These are phyloP conservation scores for Pseudofabraea citricarpa DNA, from an alignment of 2,329 filamentous ascomycete genomes.

Conservation along the genomic window DNA sequence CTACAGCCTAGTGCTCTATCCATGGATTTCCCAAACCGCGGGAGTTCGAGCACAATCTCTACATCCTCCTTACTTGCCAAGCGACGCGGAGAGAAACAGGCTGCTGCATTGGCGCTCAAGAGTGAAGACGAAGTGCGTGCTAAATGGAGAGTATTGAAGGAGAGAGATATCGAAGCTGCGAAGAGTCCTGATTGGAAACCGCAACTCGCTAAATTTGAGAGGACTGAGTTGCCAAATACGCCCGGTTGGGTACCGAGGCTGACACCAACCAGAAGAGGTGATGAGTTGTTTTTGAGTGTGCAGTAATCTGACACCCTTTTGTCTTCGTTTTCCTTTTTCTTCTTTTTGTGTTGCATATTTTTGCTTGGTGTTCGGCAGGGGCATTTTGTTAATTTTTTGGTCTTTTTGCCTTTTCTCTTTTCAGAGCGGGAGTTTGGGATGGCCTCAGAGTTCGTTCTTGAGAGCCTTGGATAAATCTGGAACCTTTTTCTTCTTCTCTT, in stretches of 20 bases:
- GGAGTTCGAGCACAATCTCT: no score
- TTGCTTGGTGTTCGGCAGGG: no score
- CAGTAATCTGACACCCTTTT: slow-evolving; percentile 29
- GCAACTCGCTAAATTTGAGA: slow-evolving; percentile 6
- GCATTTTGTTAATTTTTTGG: no score
- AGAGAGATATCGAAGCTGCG: slow-evolving; percentile 17
- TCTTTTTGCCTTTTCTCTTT: no score
- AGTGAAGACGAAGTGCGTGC: slow-evolving; percentile 17
- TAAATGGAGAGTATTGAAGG: slow-evolving; percentile 20
- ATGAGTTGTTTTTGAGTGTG: slow-evolving; percentile 58
- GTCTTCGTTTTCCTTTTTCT: no score
- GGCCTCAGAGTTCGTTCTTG: no score
- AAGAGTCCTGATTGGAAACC: slow-evolving; percentile 22
- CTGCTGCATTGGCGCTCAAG: slow-evolving; percentile 38
- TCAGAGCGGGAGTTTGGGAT: no score
- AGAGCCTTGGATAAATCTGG: no score
- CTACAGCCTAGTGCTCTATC: no score
- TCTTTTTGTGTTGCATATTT: no score
- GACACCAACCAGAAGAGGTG: slow-evolving; percentile 62
- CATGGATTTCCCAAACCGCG: no score
- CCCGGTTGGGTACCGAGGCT: slow-evolving; percentile 60
- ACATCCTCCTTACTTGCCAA: slow-evolving; percentile 41
- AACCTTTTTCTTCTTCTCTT: no score
- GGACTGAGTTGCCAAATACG: slow-evolving; percentile 34
- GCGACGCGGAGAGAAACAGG: slow-evolving; percentile 44